Evolutionary conservation across 192 early-diverging fungal genomes (phyloP).

Genomic region (Rhizoclosmatium globosum): DNA sequence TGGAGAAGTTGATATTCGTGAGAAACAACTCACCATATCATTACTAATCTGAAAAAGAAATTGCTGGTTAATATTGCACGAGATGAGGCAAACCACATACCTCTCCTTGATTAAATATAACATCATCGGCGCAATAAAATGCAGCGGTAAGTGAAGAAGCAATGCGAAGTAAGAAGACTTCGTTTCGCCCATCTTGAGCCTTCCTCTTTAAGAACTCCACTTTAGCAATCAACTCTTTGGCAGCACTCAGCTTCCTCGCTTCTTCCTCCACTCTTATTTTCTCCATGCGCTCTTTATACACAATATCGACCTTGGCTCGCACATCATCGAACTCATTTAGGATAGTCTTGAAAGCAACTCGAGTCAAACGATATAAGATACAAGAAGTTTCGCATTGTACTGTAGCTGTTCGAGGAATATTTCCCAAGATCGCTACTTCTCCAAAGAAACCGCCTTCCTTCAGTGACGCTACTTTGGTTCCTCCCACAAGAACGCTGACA

Average conservation of each 20-base stretch:
- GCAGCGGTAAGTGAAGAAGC: slow-evolving; percentile 28
- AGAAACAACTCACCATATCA: slow-evolving; percentile 36
- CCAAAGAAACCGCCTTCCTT: slow-evolving; percentile 48
- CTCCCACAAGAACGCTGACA: slow-evolving; percentile 47
- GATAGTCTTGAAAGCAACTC: slow-evolving; percentile 22
- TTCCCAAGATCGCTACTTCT: slow-evolving; percentile 24
- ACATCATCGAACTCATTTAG: slow-evolving; percentile 45
- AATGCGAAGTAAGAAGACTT: slow-evolving; percentile 43
- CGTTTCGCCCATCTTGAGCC: slow-evolving; percentile 51
- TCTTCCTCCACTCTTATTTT: slow-evolving; percentile 48
- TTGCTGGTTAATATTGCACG: background rate
- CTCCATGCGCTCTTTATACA: slow-evolving; percentile 53
- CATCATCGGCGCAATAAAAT: slow-evolving; percentile 34
- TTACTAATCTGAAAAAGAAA: slow-evolving; percentile 37
- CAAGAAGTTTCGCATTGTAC: slow-evolving; percentile 21
- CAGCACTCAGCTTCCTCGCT: slow-evolving; percentile 1
- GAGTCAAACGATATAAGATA: slow-evolving; percentile 21
- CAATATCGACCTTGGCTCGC: slow-evolving; percentile 15
- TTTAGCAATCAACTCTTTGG: slow-evolving; percentile 36
- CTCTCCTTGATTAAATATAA: slow-evolving; percentile 34
- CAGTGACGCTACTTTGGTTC: slow-evolving; percentile 36
- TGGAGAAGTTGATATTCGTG: too few species aligned
- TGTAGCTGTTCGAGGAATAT: slow-evolving; percentile 43
- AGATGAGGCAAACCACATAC: slow-evolving; percentile 18
- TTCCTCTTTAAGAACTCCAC: slow-evolving; percentile 49